Conservation (phyloP, 2,329 filamentous ascomycete genomes). For the Rhynchosporium secalis region DNA sequence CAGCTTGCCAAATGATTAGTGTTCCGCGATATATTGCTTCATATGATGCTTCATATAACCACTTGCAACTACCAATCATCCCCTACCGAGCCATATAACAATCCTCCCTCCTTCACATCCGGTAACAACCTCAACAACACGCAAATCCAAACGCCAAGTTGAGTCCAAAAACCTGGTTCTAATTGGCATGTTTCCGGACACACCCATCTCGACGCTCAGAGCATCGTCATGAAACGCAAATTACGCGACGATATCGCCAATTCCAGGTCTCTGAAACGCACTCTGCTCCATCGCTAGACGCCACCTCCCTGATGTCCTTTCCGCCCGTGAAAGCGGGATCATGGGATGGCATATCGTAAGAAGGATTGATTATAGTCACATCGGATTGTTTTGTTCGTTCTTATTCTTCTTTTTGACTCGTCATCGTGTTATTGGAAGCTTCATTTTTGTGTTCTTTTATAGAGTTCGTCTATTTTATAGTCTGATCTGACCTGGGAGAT, state of each 20-base stretch:
- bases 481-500: not conserved
- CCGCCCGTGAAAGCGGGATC: not conserved
- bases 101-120: not conserved
- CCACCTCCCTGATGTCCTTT: not conserved
- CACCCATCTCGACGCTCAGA: not conserved
- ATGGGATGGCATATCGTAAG: not conserved
- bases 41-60: no score
- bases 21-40: no score
- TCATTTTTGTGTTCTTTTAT: not conserved
- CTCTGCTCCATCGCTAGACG: slow-evolving; percentile 8
- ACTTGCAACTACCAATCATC: not conserved
- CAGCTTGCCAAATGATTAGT: no score
- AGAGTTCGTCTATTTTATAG: not conserved
- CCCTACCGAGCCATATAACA: not conserved
- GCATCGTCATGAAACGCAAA: slow-evolving; percentile 8
- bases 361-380: slow-evolving; percentile 5
- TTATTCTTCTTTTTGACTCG: not conserved
- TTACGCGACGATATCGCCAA: not conserved
- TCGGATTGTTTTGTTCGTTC: slow-evolving; percentile 11
- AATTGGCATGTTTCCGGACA: not conserved
- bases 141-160: slow-evolving; percentile 10
- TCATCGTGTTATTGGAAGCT: not conserved
- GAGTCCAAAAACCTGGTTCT: not conserved
- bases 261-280: slow-evolving; percentile 9
- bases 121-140: not conserved